Evolutionary conservation across 371 early-diverging fungal genomes (phyloP).

Genomic region (Actinomortierella wolfii): DNA sequence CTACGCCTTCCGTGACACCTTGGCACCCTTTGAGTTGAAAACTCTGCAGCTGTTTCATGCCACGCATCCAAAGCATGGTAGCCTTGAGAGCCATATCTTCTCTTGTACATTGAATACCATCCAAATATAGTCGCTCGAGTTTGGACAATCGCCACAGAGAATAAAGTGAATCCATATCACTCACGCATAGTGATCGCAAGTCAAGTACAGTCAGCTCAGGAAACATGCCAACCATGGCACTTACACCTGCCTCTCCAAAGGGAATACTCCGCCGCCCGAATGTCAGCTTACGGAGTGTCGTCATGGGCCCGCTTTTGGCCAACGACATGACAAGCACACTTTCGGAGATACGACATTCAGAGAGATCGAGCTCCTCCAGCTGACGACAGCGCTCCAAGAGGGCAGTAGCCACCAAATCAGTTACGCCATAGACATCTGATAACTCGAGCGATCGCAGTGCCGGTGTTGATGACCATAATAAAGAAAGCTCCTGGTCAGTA

Average conservation of each 20-base stretch:
- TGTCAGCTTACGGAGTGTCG: constrained; percentile 21
- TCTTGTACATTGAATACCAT: too few species aligned
- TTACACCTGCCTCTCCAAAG: constrained; percentile 20
- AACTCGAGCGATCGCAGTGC: constrained; percentile 22
- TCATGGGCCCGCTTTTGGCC: background rate
- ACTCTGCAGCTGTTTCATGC: too few species aligned
- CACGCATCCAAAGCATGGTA: too few species aligned
- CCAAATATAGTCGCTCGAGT: too few species aligned
- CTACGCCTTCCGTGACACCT: too few species aligned
- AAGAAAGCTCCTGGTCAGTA: constrained; percentile 18
- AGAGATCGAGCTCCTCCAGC: constrained; percentile 38
- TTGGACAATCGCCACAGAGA: too few species aligned
- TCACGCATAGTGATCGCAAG: too few species aligned
- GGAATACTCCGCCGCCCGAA: constrained; percentile 18
- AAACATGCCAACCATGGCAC: constrained; percentile 22
- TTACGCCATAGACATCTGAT: constrained; percentile 18
- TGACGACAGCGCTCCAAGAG: constrained; percentile 23
- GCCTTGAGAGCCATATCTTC: too few species aligned
- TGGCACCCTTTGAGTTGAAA: too few species aligned
- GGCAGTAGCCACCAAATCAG: constrained; percentile 14
- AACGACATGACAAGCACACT: constrained; percentile 12
- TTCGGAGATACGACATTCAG: constrained; percentile 22
- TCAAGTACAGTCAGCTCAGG: constrained; percentile 28
- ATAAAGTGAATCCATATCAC: too few species aligned
- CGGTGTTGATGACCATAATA: constrained; percentile 33